Base-by-base conservation (phyloP, 345 rosid genomes). In the Raphanus sativus region DNA sequence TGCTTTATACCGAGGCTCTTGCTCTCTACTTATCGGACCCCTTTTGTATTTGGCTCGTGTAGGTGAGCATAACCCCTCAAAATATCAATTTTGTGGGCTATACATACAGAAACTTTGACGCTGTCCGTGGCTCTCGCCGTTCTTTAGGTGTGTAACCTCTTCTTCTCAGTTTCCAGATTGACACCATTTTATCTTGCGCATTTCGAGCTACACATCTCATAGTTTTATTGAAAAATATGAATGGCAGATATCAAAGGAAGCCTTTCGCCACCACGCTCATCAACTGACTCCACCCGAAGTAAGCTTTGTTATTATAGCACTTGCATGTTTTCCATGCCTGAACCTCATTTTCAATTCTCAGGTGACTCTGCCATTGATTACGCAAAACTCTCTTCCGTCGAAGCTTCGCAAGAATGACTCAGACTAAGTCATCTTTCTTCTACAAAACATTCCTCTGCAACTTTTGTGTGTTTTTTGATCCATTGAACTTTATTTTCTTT, bases 51-150 rank as follows among this genome's bases (percentile, higher is more conserved):
- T 81, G 26, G 40, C 8, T 34, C 48, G 75, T n/a, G 25, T 89
- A 94, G 98, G 84, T 70, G 66, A 70, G 78, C 69, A 75, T 85
- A 79, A 85, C 86, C 62, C 85, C 92, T 28, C 77, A 94, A 83
- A 91, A 89, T 70, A 87, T 90, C 76, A 88, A 84, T 81, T 94
- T 94, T 67, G 98, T 91, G 73, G 98, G 98, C 26, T 94, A 94
- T 70, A 91, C 97, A 10, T 91, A 90, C 86, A 94, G 86, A 87
- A 91, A 94, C 77, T 89, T 89, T 10, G 93, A 86, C 58, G 98
- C 96, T 26, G 85, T 93, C 52, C 92, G 89, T 83, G 89, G 88
- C 29, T 73, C 84, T 17, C 84, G 73, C 54, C 86, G 73, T 69
- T 81, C 81, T 40, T 76, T 83, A 75, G 96, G 96, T 92, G 84